phyloP scores from a whole-genome alignment of 176 grass and related monocot genomes.

The Oryza meyeriana region DNA sequence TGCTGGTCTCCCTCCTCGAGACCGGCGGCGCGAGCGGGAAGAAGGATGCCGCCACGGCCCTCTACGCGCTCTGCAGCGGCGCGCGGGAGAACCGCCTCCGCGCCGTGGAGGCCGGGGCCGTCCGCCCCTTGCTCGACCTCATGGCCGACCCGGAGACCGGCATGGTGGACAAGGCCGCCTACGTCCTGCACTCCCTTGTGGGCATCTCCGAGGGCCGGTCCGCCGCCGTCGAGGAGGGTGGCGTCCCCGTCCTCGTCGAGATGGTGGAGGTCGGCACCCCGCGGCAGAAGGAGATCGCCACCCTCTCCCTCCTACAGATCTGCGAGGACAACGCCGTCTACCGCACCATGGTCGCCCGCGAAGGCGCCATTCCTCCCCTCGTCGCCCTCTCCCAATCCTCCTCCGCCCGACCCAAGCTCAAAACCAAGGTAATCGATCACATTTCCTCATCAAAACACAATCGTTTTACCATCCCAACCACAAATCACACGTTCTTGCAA shows the following conservation, averaged over 20 bases:
- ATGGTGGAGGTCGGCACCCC: constrained; percentile 72
- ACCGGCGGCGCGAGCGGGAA: constrained; percentile 65
- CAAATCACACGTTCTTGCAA: background rate
- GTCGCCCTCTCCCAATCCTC: constrained; percentile 80
- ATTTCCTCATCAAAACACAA: background rate
- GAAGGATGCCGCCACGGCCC: constrained; percentile 88
- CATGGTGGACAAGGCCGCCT: constrained; percentile 97
- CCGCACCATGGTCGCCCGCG: constrained; percentile 79
- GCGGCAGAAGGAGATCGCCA: constrained; percentile 78
- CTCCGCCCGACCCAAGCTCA: constrained; percentile 55
- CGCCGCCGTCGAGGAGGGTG: constrained; percentile 66
- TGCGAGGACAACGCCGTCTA: constrained; percentile 65
- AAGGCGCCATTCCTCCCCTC: constrained; percentile 92
- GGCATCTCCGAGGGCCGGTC: constrained; percentile 43
- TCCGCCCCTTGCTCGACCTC: constrained; percentile 68
- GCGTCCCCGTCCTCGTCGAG: constrained; percentile 82
- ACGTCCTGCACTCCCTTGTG: constrained; percentile 68
- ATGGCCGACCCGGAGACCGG: constrained; percentile 83
- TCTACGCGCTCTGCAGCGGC: constrained; percentile 66
- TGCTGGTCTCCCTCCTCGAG: constrained; percentile 75
- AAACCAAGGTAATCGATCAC: constrained; percentile 54
- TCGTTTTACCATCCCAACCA: background rate
- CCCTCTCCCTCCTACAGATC: constrained; percentile 77
- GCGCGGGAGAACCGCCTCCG: constrained; percentile 61
- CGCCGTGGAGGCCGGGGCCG: constrained; percentile 61